A percentile compares a stretch with the other conserved stretches of the same genome.
These are phyloP conservation scores for Nannochloris sp. DNA, from an alignment of 139 green algal species.

Conservation along the genomic window DNA sequence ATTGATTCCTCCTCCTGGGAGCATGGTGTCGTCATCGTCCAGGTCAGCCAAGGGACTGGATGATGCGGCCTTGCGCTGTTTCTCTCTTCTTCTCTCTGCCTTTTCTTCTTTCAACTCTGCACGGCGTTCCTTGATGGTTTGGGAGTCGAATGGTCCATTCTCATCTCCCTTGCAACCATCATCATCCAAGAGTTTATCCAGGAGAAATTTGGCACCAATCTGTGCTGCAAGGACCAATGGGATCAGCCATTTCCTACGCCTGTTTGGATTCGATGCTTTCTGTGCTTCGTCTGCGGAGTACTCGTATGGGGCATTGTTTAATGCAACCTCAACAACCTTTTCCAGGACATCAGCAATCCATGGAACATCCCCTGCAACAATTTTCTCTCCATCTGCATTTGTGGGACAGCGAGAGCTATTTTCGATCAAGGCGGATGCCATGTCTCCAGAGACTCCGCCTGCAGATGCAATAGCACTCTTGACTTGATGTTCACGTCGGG, in stretches of 20 bases:
- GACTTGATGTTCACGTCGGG: slow-evolving; percentile 16
- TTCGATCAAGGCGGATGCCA: slow-evolving; percentile 49
- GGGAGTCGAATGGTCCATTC: slow-evolving; percentile 38
- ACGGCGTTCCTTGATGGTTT: slow-evolving; percentile 20
- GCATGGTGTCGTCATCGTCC: background rate
- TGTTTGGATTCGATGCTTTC: slow-evolving; percentile 35
- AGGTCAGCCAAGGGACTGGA: background rate
- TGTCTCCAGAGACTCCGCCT: slow-evolving; percentile 7
- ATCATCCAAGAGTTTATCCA: slow-evolving; percentile 37
- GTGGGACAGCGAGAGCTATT: slow-evolving; percentile 52
- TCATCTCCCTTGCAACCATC: slow-evolving; percentile 37
- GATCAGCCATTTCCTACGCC: slow-evolving; percentile 44
- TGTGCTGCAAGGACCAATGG: slow-evolving; percentile 39
- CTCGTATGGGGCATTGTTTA: slow-evolving; percentile 19
- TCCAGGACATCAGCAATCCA: slow-evolving; percentile 47
- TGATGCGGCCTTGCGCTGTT: background rate
- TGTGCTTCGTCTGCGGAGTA: slow-evolving; percentile 13
- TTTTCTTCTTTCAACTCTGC: slow-evolving; percentile 16
- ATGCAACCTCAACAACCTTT: slow-evolving; percentile 25
- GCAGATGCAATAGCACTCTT: slow-evolving; percentile 15
- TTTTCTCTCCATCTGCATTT: slow-evolving; percentile 54
- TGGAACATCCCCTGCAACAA: slow-evolving; percentile 27
- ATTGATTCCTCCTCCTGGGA: too few relatives aligned
- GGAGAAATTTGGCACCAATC: slow-evolving; percentile 35
- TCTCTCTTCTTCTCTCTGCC: slow-evolving; percentile 8